Evolutionary conservation across 1,284 basidiomycete genomes (phyloP).

Genomic region (Rugosomyces carneus): DNA sequence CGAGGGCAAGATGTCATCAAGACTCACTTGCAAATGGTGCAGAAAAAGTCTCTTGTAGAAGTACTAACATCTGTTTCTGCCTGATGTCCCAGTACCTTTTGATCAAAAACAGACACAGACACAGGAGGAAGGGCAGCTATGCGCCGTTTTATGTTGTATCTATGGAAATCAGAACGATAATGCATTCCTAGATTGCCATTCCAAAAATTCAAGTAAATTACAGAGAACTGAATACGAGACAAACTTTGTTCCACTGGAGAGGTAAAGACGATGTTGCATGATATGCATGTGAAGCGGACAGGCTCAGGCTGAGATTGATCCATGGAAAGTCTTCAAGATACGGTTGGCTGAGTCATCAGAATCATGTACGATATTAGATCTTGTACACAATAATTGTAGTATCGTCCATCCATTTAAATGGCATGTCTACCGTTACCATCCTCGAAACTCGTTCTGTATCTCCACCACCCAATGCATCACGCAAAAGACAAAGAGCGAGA

Average conservation of each 20-base stretch:
- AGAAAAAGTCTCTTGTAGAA: constrained; percentile 59
- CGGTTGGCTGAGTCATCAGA: constrained; percentile 11
- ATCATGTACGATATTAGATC: too few relatives aligned
- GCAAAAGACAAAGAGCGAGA: constrained; percentile 45
- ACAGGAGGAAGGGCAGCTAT: constrained; percentile 91
- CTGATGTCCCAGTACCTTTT: constrained; percentile 82
- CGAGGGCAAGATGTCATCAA: not conserved
- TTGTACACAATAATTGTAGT: constrained; percentile 51
- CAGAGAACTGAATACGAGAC: constrained; percentile 20
- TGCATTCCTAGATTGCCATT: constrained; percentile 56
- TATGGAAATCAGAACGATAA: constrained; percentile 92
- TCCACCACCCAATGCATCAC: constrained; percentile 52
- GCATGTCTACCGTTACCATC: constrained; percentile 58
- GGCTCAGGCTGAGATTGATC: constrained; percentile 17
- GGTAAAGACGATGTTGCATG: constrained; percentile 87
- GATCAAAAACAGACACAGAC: constrained; percentile 74
- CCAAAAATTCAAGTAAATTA: not conserved
- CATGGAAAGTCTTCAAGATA: constrained; percentile 14
- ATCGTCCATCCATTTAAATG: constrained; percentile 63
- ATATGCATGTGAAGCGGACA: constrained; percentile 80
- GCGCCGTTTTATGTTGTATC: constrained; percentile 98
- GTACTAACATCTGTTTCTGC: constrained; percentile 70
- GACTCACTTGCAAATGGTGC: constrained; percentile 78
- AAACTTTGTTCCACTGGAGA: constrained; percentile 81
- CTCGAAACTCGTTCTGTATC: constrained; percentile 46